Base-by-base conservation (phyloP, 768 basidiomycete genomes). In the Tremella mesenterica region DNA sequence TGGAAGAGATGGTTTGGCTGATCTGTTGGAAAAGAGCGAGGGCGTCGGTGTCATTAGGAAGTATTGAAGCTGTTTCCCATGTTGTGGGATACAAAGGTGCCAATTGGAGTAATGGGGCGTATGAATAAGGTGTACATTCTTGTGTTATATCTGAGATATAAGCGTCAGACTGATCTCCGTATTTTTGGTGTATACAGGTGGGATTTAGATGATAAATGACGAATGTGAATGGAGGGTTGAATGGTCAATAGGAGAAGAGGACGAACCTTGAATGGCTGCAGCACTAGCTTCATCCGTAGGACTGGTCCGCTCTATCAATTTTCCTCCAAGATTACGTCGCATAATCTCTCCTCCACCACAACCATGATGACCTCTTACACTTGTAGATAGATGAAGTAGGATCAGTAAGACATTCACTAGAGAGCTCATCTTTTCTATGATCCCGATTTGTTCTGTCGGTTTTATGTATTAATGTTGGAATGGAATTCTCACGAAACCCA, bases 121-220 rank as follows among this genome's bases (percentile, higher is more conserved):
- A 75, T 6, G 59, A 63, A 60, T 75, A 75, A 27, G 50, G 53
- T 0, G 66, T 50, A 52, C 75, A 75, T 48, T 73, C 69, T 14
- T 50, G 14, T 1, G 23, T 21, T 5, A 66, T 56, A 41, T 73
- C 71, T 60, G 47, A 13, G 26, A 23, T 14, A 18, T 44, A 4
- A 30, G 30, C 18, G 36, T 2, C 16, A 31, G 31, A 12, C 4
- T 18, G 8, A 48, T 26, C 27, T 31, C 23, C 52, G 5, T 12
- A 28, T 7, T 31, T 18, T 7, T 23, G 21, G 14, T 20, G 18
- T 16, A 23, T 39, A 12, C 16, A 18, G n/a, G 23, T 23, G 20
- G 30, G 39, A 18, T 25, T 16, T 20, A 28, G 27, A 27, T 14
- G 28, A 12, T 29, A 7, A 21, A 21, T n/a, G 1, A 48, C 4